Percentiles rank a stretch among this genome's conserved stretches.
Conservation (phyloP, 2,329 filamentous ascomycete species). For the Botrytis sinoallii region DNA sequence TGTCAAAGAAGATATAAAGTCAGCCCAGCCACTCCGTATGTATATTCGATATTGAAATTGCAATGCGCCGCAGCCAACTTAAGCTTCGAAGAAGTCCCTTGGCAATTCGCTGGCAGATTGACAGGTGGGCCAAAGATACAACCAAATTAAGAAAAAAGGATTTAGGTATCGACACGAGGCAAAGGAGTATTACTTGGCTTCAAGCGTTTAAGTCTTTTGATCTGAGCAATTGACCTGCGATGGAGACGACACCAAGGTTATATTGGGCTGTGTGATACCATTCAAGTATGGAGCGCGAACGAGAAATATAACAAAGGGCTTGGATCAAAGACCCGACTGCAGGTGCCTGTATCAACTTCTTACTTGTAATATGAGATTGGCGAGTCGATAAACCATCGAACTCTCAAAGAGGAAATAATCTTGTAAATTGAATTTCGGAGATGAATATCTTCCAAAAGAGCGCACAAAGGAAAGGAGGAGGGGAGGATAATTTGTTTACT, state of each 20-base stretch:
- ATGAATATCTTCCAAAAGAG: not conserved
- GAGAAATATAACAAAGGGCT: constrained; percentile 15
- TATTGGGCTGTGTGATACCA: constrained; percentile 1
- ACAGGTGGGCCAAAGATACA: not conserved
- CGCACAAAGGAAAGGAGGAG: constrained; percentile 29
- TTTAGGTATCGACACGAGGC: not conserved
- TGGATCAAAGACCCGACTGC: constrained; percentile 14
- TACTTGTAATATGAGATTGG: not conserved
- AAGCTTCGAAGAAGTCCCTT: constrained; percentile 1
- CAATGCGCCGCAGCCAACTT: constrained; percentile 8
- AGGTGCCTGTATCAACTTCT: not conserved
- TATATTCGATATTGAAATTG: constrained; percentile 14
- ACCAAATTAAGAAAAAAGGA: not conserved
- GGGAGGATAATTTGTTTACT: constrained; percentile 20
- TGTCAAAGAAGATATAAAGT: constrained; percentile 22
- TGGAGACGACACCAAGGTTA: constrained; percentile 2
- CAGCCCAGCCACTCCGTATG: constrained; percentile 19
- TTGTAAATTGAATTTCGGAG: not conserved
- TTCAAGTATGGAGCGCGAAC: not conserved
- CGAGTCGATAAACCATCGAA: not conserved
- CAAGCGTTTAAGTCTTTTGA: not conserved
- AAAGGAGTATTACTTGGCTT: constrained; percentile 7
- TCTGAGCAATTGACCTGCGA: not conserved
- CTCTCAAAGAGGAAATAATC: not conserved
- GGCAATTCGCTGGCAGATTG: constrained; percentile 8